A percentile compares a stretch with the other conserved stretches of the same genome.
phyloP scores from a whole-genome alignment of 768 basidiomycete species.

The Kwoniella dejecticola region DNA sequence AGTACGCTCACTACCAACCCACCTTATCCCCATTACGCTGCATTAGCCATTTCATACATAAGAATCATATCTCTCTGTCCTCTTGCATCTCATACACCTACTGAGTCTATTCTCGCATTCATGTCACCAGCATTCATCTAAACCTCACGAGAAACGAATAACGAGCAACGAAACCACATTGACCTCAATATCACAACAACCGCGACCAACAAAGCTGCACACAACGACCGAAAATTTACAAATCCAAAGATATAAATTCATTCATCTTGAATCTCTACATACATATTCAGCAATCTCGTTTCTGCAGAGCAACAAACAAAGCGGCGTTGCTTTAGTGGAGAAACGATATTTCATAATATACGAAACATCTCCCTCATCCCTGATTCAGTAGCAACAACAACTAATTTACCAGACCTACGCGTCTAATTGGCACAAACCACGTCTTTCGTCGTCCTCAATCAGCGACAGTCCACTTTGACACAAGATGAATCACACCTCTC shows the following conservation, averaged over 20 bases:
- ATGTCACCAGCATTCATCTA: neutral
- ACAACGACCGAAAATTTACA: neutral
- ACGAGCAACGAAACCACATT: slow-evolving; percentile 5
- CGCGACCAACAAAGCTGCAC: neutral
- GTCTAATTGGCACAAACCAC: neutral
- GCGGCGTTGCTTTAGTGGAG: no score
- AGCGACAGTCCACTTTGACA: neutral
- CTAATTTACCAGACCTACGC: neutral
- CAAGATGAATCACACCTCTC: slow-evolving; percentile 25
- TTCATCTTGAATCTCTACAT: no score
- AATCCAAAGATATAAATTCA: no score
- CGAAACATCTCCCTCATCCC: no score
- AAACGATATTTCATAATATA: no score
- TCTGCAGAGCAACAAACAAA: no score
- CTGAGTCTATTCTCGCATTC: neutral
- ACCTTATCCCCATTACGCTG: no score
- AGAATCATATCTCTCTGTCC: neutral
- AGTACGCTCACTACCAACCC: neutral
- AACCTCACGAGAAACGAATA: slow-evolving; percentile 6
- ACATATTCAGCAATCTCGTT: no score
- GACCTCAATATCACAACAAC: neutral
- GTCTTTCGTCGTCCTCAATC: neutral
- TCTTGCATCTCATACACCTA: neutral
- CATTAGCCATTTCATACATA: neutral
- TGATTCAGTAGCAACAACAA: neutral